These are phyloP conservation scores for Eucalyptus grandis DNA, from an alignment of 345 rosid genomes.

Conservation along the genomic window DNA sequence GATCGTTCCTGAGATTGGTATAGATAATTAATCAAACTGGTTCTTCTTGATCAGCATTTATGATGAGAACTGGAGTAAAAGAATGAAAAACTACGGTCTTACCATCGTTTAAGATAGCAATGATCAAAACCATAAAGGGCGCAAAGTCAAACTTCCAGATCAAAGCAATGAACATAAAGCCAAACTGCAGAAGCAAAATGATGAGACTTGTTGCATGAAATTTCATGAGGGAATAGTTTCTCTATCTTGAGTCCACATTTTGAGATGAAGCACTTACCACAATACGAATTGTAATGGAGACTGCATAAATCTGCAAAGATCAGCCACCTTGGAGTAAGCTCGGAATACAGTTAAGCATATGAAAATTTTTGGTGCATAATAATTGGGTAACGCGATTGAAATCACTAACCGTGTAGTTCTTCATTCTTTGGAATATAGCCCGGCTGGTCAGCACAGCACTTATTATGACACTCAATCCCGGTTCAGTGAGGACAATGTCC, in stretches of 20 bases:
- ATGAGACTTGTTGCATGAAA: not conserved
- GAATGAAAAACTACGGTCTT: not conserved
- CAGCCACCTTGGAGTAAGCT: not conserved
- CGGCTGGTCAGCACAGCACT: slow-evolving; percentile 90
- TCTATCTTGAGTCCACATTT: not conserved
- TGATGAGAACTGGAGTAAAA: not conserved
- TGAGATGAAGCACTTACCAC: slow-evolving; percentile 41
- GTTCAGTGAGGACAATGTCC: slow-evolving; percentile 91
- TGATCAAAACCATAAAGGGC: slow-evolving; percentile 88
- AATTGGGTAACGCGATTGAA: not conserved
- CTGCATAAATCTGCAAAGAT: slow-evolving; percentile 74
- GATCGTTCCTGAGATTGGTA: slow-evolving; percentile 46
- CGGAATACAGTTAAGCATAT: not conserved
- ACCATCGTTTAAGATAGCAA: slow-evolving; percentile 90
- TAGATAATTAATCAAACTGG: not conserved
- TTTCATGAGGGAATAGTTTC: not conserved
- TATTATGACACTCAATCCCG: slow-evolving; percentile 89
- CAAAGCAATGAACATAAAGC: slow-evolving; percentile 81
- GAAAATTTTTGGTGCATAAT: not conserved
- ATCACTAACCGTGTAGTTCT: slow-evolving; percentile 76
- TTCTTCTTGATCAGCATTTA: not conserved
- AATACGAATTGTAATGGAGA: slow-evolving; percentile 85
- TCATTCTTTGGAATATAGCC: slow-evolving; percentile 96
- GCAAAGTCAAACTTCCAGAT: slow-evolving; percentile 86
- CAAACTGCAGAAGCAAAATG: slow-evolving; percentile 40